Percentiles rank a stretch among this genome's conserved stretches.
phyloP scores from a whole-genome alignment of 2,329 filamentous ascomycete genomes.

The Aspergillus unguis region DNA sequence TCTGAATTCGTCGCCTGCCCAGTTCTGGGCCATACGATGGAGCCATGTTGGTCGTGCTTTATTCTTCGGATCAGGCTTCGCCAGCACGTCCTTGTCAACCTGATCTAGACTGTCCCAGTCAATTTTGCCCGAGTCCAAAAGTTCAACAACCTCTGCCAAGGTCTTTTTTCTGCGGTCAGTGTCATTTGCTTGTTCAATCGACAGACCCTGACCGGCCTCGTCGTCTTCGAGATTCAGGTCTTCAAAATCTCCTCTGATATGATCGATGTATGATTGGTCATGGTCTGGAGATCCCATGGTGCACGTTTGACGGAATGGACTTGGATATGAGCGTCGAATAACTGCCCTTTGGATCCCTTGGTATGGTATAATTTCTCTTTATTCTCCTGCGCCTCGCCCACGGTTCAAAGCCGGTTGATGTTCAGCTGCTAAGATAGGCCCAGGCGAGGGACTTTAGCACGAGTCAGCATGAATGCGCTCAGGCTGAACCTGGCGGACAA shows the following conservation, averaged over 20 bases:
- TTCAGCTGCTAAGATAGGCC: no score
- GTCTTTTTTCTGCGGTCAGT: neutral
- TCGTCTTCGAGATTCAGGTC: neutral
- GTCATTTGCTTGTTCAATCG: neutral
- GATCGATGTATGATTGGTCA: no score
- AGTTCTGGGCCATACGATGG: constrained; percentile 1
- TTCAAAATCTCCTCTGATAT: neutral
- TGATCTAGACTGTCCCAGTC: neutral
- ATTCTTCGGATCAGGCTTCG: neutral
- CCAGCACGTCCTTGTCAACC: neutral
- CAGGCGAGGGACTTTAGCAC: no score
- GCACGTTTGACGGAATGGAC: no score
- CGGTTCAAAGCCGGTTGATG: no score
- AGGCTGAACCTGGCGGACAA: neutral
- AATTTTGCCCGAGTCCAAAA: neutral
- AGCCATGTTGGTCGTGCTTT: neutral
- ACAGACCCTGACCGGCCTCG: neutral
- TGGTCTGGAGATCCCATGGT: no score
- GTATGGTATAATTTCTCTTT: no score
- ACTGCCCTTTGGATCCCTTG: no score
- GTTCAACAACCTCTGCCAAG: neutral
- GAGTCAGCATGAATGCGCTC: no score
- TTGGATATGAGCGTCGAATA: no score
- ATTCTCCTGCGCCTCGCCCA: no score
- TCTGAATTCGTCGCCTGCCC: neutral